Evolutionary conservation across 2,329 filamentous ascomycete genomes (phyloP), one percentile per base, ranked within the genome.

Genomic region (Alternaria rosae): DNA sequence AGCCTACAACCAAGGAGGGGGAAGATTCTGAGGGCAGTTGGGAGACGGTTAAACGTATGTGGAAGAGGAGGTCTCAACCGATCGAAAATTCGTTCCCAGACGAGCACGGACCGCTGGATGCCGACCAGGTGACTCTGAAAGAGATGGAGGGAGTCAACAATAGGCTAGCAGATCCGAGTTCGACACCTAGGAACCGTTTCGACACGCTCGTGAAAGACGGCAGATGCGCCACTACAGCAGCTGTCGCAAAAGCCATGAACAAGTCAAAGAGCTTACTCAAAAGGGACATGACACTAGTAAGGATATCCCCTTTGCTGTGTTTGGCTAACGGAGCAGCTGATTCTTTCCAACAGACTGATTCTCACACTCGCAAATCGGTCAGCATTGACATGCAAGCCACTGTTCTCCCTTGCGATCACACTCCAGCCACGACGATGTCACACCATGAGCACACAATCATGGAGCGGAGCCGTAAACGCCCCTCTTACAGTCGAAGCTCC

Each of bases 401-500:
- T 9, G 23, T 61, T 11, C 30, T 53, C 13, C 41, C 56, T 4
- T 25, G 38, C 15, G 20, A 23, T 13, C 21, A 42, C 30, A 35
- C 48, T 9, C 44, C 38, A 13, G 20, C 20, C 23, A 43, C n/a
- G 11, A 56, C 26, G 6, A 32, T 52, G 12, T 59, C 62, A 10
- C 62, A 67, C 21, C 62, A 62, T 35, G 32, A 50, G n/a, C 56
- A 65, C 17, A 58, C 59, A 2, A 15, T 26, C 13, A 53, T 51
- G 15, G 53, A 62, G 15, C 47, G 35, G 9, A 25, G 20, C 7
- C 54, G 44, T 7, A 12, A 7, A 3, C n/a, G 35, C 8, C 38
- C 8, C 7, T 32, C 25, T 5, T 61, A 55, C 53, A 20, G 54
- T 8, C 52, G 64, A 3, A 38, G 28, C 2, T 55, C 59, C 9